Evolutionary conservation across 345 rosid species (phyloP), one percentile per base, ranked within the genome.

Genomic region (Microcos paniculata): DNA sequence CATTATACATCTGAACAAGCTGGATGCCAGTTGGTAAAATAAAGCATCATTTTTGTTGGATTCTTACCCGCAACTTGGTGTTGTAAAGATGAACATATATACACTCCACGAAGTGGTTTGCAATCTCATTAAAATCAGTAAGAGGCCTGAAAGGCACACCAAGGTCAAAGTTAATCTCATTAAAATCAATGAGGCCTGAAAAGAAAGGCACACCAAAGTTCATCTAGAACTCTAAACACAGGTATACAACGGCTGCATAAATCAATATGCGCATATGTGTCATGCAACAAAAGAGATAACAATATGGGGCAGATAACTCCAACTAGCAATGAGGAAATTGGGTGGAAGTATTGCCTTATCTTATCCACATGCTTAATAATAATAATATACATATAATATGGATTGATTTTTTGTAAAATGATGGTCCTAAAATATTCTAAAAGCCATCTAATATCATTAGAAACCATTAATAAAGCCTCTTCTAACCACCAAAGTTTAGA

Each of bases 21-120:
- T 59, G 28, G 21, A 38, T 11, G 23, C n/a, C 51, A 4, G 13
- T 48, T 13, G 6, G 18, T 4, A 61, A 42, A 67, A 35, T 19
- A 66, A 55, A 79, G 75, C 70, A 79, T 59, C 64, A 66, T 33
- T 70, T 69, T 62, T 77, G 57, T 43, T 57, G 62, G 78, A 80
- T 42, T 75, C 71, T 73, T 91, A 96, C 99, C 98, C 84, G 88
- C 78, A 85, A 73, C 84, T 78, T 93, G 78, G 88, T 85, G 86
- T 96, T 90, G 80, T 89, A 88, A 82, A 85, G 61, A 72, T 92
- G 98, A 76, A 96, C 98, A 78, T 85, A 96, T 70, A 93, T 88
- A 68, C 98, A 96, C 88, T 96, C 99, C 6, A 88, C 67, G 75
- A 96, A 96, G 79, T 96, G 98, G 84, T 81, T 80, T 19, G 92